A percentile compares a stretch with the other conserved stretches of the same genome.
Conservation (phyloP, 805 yeast genomes). For the Ascoidea tarda region DNA sequence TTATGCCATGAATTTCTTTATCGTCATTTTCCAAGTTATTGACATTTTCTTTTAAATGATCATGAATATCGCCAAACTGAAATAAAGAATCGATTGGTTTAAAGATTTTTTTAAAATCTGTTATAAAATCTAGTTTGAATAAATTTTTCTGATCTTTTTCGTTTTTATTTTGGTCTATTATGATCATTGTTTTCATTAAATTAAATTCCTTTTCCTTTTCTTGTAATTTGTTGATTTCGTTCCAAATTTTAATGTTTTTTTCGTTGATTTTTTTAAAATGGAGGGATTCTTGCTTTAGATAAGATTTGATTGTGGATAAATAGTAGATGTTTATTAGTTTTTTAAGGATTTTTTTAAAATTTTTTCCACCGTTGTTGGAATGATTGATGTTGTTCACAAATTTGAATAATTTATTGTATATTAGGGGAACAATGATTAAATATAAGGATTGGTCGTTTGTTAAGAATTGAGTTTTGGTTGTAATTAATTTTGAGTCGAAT, state of each 20-base stretch:
- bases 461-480: background rate
- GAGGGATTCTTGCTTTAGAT: slow-evolving; percentile 17
- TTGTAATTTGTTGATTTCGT: slow-evolving; percentile 19
- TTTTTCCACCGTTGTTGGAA: slow-evolving; percentile 22
- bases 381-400: slow-evolving; percentile 20
- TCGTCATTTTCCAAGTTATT: slow-evolving; percentile 17
- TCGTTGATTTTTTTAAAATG: slow-evolving; percentile 17
- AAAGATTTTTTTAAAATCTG: slow-evolving; percentile 53
- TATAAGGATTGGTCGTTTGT: slow-evolving; percentile 3
- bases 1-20: slow-evolving; percentile 12
- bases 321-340: slow-evolving; percentile 23
- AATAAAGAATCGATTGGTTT: slow-evolving; percentile 7
- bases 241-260: slow-evolving; percentile 26
- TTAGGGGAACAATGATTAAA: slow-evolving; percentile 4
- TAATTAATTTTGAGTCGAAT: background rate
- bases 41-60: background rate
- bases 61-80: slow-evolving; percentile 5
- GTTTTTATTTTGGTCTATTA: slow-evolving; percentile 10
- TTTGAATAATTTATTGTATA: slow-evolving; percentile 17
- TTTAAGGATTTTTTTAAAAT: slow-evolving; percentile 16
- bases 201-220: slow-evolving; percentile 25
- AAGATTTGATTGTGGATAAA: slow-evolving; percentile 21
- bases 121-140: slow-evolving; percentile 31
- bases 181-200: slow-evolving; percentile 20
- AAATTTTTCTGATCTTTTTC: slow-evolving; percentile 22